Conservation (phyloP, 2,329 filamentous ascomycete species). For the Septoria petroselini region DNA sequence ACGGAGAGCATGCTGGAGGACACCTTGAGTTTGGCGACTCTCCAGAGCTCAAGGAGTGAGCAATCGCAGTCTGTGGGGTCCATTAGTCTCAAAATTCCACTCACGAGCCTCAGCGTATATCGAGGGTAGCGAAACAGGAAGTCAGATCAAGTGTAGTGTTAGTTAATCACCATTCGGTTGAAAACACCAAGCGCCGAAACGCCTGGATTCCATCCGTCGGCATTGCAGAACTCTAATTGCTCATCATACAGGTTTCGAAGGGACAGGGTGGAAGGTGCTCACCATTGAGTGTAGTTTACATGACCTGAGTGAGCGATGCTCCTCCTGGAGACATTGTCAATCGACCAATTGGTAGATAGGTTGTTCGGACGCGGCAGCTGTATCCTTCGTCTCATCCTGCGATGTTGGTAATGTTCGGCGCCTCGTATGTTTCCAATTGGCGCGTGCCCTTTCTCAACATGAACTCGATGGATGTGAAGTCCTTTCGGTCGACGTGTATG, state of each 20-base stretch:
- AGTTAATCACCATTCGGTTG: constrained; percentile 46
- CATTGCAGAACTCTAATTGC: constrained; percentile 51
- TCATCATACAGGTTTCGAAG: constrained; percentile 40
- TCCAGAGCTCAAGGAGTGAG: constrained; percentile 23
- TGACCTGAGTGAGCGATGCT: background rate
- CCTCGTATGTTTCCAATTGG: constrained; percentile 78
- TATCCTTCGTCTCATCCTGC: constrained; percentile 27
- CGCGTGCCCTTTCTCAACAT: constrained; percentile 75
- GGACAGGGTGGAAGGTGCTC: background rate
- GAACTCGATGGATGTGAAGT: constrained; percentile 83
- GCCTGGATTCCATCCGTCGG: constrained; percentile 38
- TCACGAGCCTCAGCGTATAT: background rate
- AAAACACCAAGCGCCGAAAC: constrained; percentile 20
- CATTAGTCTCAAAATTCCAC: background rate
- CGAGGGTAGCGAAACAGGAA: background rate
- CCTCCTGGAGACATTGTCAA: too few relatives aligned
- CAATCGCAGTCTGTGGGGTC: background rate
- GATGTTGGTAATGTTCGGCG: constrained; percentile 76
- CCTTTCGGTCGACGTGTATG: constrained; percentile 68
- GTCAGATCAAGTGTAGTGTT: constrained; percentile 51
- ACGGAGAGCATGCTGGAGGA: constrained; percentile 29
- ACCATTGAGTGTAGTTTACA: background rate
- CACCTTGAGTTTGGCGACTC: constrained; percentile 32
- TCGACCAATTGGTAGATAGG: too few relatives aligned
- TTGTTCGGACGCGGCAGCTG: too few relatives aligned